Conservation (phyloP, 257 asterid species). For the Thymus quinquecostatus region DNA sequence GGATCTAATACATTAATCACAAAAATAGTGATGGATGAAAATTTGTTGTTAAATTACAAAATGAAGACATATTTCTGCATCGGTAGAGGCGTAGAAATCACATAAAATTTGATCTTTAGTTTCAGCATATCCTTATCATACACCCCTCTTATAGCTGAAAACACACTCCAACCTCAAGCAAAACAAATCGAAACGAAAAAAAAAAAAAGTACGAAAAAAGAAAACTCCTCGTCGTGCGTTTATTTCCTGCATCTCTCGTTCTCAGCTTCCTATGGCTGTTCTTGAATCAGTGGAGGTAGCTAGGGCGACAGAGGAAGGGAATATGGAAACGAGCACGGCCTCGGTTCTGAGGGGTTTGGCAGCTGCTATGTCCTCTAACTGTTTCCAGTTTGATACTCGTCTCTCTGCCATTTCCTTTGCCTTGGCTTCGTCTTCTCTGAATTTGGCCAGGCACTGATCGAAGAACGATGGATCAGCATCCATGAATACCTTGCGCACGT, state of each 20-base stretch:
- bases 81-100: constrained; percentile 23
- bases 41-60: constrained; percentile 25
- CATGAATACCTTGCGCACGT: constrained; percentile 56
- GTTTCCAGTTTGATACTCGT: constrained; percentile 55
- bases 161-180: constrained; percentile 21
- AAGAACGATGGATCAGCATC: constrained; percentile 56
- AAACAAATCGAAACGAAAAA: constrained; percentile 27
- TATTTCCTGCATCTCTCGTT: background rate
- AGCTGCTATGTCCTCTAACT: constrained; percentile 51
- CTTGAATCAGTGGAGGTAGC: constrained; percentile 42
- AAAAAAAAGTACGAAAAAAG: constrained; percentile 32
- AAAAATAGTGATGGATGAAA: constrained; percentile 23
- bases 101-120: constrained; percentile 20
- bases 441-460: constrained; percentile 52
- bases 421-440: constrained; percentile 50
- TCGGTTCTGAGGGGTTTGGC: constrained; percentile 40
- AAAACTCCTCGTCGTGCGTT: constrained; percentile 14
- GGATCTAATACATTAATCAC: constrained; percentile 28
- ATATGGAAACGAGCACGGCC: constrained; percentile 50
- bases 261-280: constrained; percentile 39
- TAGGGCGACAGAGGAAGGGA: constrained; percentile 53
- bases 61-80: constrained; percentile 23
- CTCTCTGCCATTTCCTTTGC: constrained; percentile 47
- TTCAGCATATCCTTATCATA: constrained; percentile 33
- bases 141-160: constrained; percentile 24